These are phyloP conservation scores for Cinnamomum chago DNA, from an alignment of 164 flowering plant genomes.

Conservation along the genomic window DNA sequence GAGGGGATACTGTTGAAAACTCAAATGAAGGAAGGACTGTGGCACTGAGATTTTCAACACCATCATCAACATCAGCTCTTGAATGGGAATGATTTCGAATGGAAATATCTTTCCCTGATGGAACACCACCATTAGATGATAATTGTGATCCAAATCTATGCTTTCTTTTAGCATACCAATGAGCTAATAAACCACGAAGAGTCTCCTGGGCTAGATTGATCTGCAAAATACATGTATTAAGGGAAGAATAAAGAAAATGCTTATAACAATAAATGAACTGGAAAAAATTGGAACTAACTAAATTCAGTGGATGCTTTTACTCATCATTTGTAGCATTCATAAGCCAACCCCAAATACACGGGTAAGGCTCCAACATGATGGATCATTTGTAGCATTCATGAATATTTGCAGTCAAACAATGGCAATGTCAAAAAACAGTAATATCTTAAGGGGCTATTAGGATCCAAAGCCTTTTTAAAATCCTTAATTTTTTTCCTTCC, in stretches of 20 bases:
- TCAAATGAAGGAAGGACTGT: slow-evolving; percentile 83
- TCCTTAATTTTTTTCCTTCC: neutral
- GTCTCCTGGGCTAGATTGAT: slow-evolving; percentile 95
- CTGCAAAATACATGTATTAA: slow-evolving; percentile 37
- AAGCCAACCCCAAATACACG: too few relatives aligned
- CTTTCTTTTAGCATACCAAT: slow-evolving; percentile 76
- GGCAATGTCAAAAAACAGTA: neutral
- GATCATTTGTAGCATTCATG: neutral
- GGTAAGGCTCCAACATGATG: too few relatives aligned
- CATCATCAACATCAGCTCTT: slow-evolving; percentile 69
- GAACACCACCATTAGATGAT: slow-evolving; percentile 66
- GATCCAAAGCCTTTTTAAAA: neutral
- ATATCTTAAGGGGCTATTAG: neutral
- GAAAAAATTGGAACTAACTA: neutral
- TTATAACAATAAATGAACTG: neutral
- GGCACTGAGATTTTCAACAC: slow-evolving; percentile 56
- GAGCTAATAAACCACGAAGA: slow-evolving; percentile 79
- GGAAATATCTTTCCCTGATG: slow-evolving; percentile 54
- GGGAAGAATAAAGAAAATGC: neutral
- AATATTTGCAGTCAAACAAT: neutral
- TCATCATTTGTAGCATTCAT: neutral
- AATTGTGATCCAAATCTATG: slow-evolving; percentile 61
- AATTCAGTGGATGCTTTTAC: neutral
- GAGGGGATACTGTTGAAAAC: slow-evolving; percentile 75
- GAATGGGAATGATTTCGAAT: slow-evolving; percentile 53